Evolutionary conservation across 2,329 filamentous ascomycete genomes (phyloP).

Genomic region (Hymenoscyphus salicellus): DNA sequence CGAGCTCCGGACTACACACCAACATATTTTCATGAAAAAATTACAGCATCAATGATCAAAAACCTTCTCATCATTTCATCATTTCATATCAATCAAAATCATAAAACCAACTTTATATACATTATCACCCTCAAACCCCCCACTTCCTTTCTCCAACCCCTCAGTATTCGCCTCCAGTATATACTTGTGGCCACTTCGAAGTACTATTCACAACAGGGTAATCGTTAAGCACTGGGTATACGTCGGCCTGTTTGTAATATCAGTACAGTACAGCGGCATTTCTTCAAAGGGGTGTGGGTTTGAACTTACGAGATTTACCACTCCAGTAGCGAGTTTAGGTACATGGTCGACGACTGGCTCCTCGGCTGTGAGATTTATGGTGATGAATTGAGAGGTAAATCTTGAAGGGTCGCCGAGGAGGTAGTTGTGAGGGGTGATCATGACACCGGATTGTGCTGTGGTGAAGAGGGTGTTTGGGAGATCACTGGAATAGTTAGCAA

Average conservation of each 20-base stretch:
- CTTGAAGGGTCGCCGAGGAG: constrained; percentile 40
- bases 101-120: too few species aligned
- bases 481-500: constrained; percentile 32
- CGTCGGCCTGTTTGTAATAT: background rate
- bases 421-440: constrained; percentile 47
- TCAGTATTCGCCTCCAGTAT: background rate
- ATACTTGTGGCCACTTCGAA: background rate
- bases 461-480: constrained; percentile 51
- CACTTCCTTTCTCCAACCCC: too few species aligned
- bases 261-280: background rate
- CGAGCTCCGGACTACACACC: too few species aligned
- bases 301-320: background rate
- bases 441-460: constrained; percentile 44
- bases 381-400: background rate
- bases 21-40: too few species aligned
- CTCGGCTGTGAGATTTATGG: background rate
- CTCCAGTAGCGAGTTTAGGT: background rate
- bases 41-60: too few species aligned
- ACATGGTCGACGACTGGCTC: background rate
- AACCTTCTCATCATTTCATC: too few species aligned
- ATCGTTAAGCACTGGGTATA: background rate
- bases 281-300: background rate
- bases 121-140: too few species aligned
- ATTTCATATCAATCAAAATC: too few species aligned
- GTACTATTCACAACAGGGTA: background rate